Conservation (phyloP, 208 protist species). For the Trypanosoma caninum region DNA sequence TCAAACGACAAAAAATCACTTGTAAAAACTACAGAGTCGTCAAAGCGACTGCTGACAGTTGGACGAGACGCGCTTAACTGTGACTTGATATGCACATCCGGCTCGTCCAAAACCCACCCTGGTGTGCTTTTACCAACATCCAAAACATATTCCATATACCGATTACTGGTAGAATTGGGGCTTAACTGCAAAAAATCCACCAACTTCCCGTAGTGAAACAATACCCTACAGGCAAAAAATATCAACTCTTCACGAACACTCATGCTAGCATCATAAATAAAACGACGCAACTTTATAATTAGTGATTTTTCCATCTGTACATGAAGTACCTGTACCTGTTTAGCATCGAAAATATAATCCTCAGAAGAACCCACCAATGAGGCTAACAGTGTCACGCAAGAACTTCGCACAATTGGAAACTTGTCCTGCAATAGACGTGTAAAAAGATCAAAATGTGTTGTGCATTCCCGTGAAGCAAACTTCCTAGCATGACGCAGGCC, state of each 20-base stretch:
- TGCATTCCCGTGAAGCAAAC: slow-evolving; percentile 73
- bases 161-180: slow-evolving; percentile 11
- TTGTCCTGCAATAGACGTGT: slow-evolving; percentile 73
- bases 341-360: slow-evolving; percentile 36
- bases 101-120: slow-evolving; percentile 63
- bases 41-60: slow-evolving; percentile 75
- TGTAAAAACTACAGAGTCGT: slow-evolving; percentile 65
- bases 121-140: slow-evolving; percentile 30
- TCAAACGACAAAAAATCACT: slow-evolving; percentile 44
- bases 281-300: slow-evolving; percentile 70
- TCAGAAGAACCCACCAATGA: slow-evolving; percentile 67
- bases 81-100: slow-evolving; percentile 74
- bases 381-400: slow-evolving; percentile 81
- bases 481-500: slow-evolving; percentile 72
- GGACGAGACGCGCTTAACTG: slow-evolving; percentile 68
- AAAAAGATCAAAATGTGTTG: slow-evolving; percentile 65
- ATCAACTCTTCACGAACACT: slow-evolving; percentile 84
- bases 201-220: slow-evolving; percentile 60
- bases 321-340: slow-evolving; percentile 66
- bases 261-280: slow-evolving; percentile 84
- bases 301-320: slow-evolving; percentile 87
- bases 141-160: slow-evolving; percentile 50
- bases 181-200: slow-evolving; percentile 24
- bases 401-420: slow-evolving; percentile 86
- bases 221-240: slow-evolving; percentile 70